A percentile compares a stretch with the other conserved stretches of the same genome.
These are phyloP conservation scores for Kazachstania sp. DNA, from an alignment of 1,139 yeast species.

Conservation along the genomic window DNA sequence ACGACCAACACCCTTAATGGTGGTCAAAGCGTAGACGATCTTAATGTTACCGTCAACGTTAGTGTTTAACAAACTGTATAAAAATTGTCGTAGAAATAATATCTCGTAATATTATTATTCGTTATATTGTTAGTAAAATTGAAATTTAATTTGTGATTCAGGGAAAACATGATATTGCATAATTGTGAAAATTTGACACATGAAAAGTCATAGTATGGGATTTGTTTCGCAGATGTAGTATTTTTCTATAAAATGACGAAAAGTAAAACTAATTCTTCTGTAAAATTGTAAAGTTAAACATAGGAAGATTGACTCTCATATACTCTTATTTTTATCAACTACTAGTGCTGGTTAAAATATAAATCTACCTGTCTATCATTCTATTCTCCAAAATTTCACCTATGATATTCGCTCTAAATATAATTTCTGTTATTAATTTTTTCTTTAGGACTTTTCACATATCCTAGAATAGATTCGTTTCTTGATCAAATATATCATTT, in stretches of 20 bases:
- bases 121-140: neutral
- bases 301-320: too few relatives aligned
- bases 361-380: too few relatives aligned
- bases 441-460: neutral
- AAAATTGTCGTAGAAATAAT: neutral
- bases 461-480: slow-evolving; percentile 2
- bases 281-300: too few relatives aligned
- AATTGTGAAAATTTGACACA: too few relatives aligned
- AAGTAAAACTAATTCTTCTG: too few relatives aligned
- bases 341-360: too few relatives aligned
- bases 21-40: slow-evolving; percentile 99
- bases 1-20: slow-evolving; percentile 99
- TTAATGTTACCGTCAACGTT: slow-evolving; percentile 99
- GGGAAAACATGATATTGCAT: neutral
- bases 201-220: neutral
- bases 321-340: too few relatives aligned
- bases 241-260: too few relatives aligned
- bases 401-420: too few relatives aligned
- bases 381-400: too few relatives aligned
- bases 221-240: too few relatives aligned
- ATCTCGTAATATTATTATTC: neutral
- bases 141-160: neutral
- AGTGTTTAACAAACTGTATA: slow-evolving; percentile 90
- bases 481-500: neutral
- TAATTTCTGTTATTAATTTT: too few relatives aligned